Percentiles rank a stretch among this genome's conserved stretches.
phyloP scores from a whole-genome alignment of 2,329 filamentous ascomycete species.

The Trichoderma aggressivum region DNA sequence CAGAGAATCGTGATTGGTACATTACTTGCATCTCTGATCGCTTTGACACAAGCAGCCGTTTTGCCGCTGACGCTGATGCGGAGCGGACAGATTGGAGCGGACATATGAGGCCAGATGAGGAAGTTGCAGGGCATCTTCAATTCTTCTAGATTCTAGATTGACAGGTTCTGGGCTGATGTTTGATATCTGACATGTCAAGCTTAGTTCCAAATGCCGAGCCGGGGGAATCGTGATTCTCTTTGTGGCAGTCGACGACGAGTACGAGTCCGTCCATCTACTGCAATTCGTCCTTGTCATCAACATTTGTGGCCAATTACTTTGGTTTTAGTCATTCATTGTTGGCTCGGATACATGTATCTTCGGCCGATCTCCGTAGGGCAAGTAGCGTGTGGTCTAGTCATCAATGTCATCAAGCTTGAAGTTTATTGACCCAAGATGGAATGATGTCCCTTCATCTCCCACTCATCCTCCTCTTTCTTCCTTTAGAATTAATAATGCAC shows the following conservation, averaged over 20 bases:
- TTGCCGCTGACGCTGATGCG: background rate
- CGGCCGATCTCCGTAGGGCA: background rate
- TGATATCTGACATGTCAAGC: background rate
- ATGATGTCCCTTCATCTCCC: background rate
- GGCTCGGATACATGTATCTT: background rate
- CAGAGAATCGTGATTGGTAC: background rate
- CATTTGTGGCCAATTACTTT: background rate
- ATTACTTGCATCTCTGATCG: too few relatives aligned
- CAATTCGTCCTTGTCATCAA: background rate
- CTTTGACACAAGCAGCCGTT: background rate
- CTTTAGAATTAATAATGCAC: background rate
- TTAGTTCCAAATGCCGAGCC: background rate
- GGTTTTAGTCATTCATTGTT: background rate
- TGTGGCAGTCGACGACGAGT: too few relatives aligned
- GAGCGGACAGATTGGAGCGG: background rate
- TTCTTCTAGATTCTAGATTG: background rate
- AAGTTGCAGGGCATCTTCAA: background rate
- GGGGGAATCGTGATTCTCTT: background rate
- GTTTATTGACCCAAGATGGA: background rate
- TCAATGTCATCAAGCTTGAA: background rate
- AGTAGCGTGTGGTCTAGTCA: background rate
- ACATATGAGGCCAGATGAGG: background rate
- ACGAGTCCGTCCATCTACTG: background rate
- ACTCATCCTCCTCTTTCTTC: background rate
- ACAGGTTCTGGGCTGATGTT: background rate